Percentiles rank a stretch among this genome's conserved stretches.
Conservation (phyloP, 2,329 filamentous ascomycete species). For the Zalaria sp. region DNA sequence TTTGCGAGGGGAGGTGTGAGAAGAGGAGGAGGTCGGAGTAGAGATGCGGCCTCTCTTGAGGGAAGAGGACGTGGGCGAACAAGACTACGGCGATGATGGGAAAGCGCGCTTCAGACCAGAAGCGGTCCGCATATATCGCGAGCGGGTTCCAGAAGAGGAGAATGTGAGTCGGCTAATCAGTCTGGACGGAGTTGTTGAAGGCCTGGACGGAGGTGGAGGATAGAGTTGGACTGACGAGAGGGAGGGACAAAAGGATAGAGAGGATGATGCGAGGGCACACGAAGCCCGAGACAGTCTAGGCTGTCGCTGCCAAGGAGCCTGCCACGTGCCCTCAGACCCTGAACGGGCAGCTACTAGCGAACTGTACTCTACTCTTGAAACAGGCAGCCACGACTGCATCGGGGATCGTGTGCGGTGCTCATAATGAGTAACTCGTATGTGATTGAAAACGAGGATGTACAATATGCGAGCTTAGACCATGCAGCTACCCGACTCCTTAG, state of each 20-base stretch:
- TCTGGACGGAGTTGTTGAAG: background rate
- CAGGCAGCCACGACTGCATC: too few relatives aligned
- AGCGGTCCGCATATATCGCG: background rate
- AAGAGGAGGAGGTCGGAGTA: background rate
- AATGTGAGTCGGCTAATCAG: too few relatives aligned
- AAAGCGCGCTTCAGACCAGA: background rate
- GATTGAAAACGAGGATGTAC: too few relatives aligned
- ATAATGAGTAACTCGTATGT: too few relatives aligned
- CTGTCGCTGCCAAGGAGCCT: background rate
- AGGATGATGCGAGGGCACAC: background rate
- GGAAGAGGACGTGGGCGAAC: background rate
- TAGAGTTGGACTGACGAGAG: background rate
- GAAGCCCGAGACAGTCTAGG: background rate
- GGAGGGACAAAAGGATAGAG: background rate
- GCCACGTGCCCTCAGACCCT: background rate
- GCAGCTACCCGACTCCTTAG: background rate
- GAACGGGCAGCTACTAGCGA: too few relatives aligned
- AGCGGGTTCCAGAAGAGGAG: too few relatives aligned
- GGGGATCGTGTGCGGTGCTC: too few relatives aligned
- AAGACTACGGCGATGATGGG: background rate
- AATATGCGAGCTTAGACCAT: background rate
- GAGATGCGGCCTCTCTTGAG: background rate
- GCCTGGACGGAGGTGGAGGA: background rate
- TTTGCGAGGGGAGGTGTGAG: background rate
- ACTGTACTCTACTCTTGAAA: too few relatives aligned